Evolutionary conservation across 148 eudicot genomes (phyloP).

Genomic region (Polygonum maritimum): DNA sequence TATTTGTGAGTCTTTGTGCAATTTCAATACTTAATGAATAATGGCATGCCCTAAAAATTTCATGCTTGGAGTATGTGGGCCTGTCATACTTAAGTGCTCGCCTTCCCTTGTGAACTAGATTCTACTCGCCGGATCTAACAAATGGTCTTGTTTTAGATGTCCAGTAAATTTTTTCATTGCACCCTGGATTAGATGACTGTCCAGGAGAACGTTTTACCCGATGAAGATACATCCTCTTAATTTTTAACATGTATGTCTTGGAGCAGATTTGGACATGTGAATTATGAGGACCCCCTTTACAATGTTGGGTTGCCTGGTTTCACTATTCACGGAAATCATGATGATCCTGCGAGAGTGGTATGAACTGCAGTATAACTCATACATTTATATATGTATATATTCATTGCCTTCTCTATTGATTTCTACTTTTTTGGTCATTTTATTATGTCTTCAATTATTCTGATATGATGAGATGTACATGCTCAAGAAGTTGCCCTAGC

Average conservation of each 20-base stretch:
- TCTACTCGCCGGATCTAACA: not conserved
- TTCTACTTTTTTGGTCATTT: not conserved
- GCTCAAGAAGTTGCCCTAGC: not conserved
- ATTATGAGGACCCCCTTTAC: constrained; percentile 98
- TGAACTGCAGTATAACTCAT: constrained; percentile 11
- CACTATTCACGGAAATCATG: constrained; percentile 99
- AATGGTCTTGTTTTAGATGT: not conserved
- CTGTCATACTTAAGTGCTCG: constrained; percentile 2
- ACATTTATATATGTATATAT: not conserved
- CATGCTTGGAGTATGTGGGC: not conserved
- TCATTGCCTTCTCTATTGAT: not conserved
- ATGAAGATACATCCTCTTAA: not conserved
- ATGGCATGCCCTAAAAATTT: not conserved
- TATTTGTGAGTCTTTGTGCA: not conserved
- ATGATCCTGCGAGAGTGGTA: constrained; percentile 99
- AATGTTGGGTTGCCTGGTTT: constrained; percentile 98
- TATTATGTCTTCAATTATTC: not conserved
- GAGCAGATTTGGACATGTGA: constrained; percentile 93
- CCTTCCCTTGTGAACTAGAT: not conserved
- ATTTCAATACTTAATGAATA: not conserved
- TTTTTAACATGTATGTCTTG: constrained; percentile 5
- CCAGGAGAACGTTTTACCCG: not conserved
- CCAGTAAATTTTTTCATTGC: not conserved
- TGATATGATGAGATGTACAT: not conserved
- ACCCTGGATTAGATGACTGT: not conserved